Evolutionary conservation across 2,329 filamentous ascomycete genomes (phyloP), one percentile per base, ranked within the genome.

Genomic region (Cladosporium sp.): DNA sequence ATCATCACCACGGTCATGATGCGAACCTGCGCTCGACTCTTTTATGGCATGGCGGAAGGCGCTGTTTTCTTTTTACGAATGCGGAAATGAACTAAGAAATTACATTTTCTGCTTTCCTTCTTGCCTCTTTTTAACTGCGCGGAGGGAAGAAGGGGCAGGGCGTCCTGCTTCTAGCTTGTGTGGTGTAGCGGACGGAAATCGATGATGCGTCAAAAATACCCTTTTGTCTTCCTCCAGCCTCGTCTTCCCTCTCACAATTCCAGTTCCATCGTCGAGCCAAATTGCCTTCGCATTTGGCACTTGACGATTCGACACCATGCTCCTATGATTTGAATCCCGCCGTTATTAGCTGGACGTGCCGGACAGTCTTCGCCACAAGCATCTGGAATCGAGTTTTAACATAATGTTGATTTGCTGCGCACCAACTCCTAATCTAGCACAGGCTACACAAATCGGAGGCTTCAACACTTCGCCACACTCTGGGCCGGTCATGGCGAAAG

Each of bases 101-200:
- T 28, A 14, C 30, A 22, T 25, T 51, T 51, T 20, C 49, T 37
- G 30, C 49, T 38, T 15, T 22, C 28, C 49, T 51, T 34, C 28
- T 34, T 51, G 49, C 38, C 37, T 34, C 39, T 55, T 30, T n/a
- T n/a, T 17, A 25, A 6, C 3, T 38, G 30, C 40, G 39, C 52
- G 19, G 40, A 47, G 30, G 40, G 17, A 34, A 30, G 37, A 47
- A 47, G 25, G 43, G 43, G 43, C 25, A 30, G 43, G 40, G 40
- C 52, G 42, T 47, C 52, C 52, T 55, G 52, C 52, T 55, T 30
- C 25, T 55, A 55, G 52, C 52, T 47, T 50, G 43, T 47, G 39
- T 55, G 52, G 52, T 55, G 52, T 55, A 55, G 52, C 22, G 52
- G 52, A 22, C 39, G 52, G 52, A 55, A 55, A 55, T 55, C 52